Conservation (phyloP, 2,329 filamentous ascomycete genomes). For the Botryosphaeria dothidea region DNA sequence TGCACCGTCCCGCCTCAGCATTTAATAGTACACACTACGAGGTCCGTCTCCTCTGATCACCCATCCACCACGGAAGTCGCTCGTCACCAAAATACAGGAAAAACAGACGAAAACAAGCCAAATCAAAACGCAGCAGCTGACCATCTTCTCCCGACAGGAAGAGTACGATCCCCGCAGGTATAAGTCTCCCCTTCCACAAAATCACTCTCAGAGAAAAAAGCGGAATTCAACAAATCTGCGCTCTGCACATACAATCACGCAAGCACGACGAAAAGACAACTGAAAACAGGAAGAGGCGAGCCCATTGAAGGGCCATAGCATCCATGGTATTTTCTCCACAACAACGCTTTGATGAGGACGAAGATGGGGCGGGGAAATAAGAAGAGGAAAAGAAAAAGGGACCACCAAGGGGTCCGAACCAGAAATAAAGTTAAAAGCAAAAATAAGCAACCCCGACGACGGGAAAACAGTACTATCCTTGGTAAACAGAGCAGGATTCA, state of each 20-base stretch:
- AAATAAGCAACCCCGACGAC: neutral
- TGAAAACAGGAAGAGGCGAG: neutral
- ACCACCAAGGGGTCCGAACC: neutral
- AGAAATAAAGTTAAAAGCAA: neutral
- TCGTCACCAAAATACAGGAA: neutral
- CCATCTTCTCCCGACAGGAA: neutral
- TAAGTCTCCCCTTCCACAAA: neutral
- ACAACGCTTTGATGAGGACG: neutral
- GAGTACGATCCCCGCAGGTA: neutral
- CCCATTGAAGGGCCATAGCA: neutral
- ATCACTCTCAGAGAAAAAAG: no score
- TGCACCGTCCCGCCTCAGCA: neutral
- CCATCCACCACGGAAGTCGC: no score
- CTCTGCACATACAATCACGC: slow-evolving; percentile 20
- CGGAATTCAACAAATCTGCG: slow-evolving; percentile 23
- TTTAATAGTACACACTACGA: slow-evolving; percentile 12
- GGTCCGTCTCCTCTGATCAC: neutral
- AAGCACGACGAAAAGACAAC: neutral
- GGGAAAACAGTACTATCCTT: neutral
- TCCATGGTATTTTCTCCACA: neutral
- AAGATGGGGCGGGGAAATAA: neutral
- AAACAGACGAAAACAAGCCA: neutral
- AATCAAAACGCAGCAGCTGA: neutral
- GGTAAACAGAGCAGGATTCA: neutral
- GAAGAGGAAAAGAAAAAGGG: neutral